Base-by-base conservation (phyloP, 192 early-diverging fungal genomes). In the Podochytrium sp. region DNA sequence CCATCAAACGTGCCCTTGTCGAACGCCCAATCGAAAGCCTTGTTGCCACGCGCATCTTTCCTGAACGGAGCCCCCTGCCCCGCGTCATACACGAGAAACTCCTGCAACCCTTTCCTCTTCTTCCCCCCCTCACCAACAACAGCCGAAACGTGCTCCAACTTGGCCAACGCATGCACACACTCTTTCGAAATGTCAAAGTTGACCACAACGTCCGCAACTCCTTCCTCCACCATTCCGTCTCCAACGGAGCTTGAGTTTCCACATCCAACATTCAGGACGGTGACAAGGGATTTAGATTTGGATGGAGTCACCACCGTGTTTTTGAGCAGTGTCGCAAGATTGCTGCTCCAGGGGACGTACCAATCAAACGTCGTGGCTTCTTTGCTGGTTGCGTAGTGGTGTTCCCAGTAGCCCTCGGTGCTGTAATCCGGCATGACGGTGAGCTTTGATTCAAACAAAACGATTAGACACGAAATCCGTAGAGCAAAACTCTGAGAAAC, bases 1-100 rank as follows among this genome's bases (percentile, higher is more conserved):
- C 73, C 73, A 74, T 74, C 73, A 6, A 53, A 35, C 20, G 73
- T 74, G 2, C 73, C 73, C 35, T 74, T 74, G 39, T 74, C 73
- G 51, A 74, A 74, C n/a, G 55, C 73, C 62, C 65, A 74, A 30
- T 70, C 64, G 33, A 65, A 49, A 25, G 57, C 33, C n/a, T 47
- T 38, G 37, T 16, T 38, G 27, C 27, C 27, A 20, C 56, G 12
- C 5, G 35, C 25, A 10, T 3, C 14, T 18, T 4, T n/a, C 0
- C 70, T 33, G 39, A 72, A 57, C 27, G 70, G 70, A 18, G 49
- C 12, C 14, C 23, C 25, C 6, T 29, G 5, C 12, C 56, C n/a
- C 14, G 56, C 70, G n/a, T 72, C 57, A 40, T 60, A 57, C 38
- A 57, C 33, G 1, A 47, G 16, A n/a, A 29, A 47, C 18, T 72